Evolutionary conservation across 2,329 filamentous ascomycete species (phyloP).

Genomic region (Cryphonectria japonica): DNA sequence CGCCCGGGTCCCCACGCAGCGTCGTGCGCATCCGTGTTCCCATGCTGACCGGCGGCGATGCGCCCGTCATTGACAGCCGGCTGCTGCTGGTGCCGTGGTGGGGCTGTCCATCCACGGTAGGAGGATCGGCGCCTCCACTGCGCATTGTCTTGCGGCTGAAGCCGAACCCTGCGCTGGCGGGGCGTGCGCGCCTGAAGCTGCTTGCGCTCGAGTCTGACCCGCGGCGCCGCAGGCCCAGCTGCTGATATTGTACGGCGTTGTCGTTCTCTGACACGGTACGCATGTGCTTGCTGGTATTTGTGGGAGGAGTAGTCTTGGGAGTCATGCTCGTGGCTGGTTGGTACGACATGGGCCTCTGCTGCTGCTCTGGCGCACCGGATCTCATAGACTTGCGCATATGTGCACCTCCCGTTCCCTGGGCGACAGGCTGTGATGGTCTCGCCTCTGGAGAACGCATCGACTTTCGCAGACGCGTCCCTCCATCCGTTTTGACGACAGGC

Average conservation of each 20-base stretch:
- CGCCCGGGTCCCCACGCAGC: conserved; percentile 43
- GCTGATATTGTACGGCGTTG: conserved; percentile 30
- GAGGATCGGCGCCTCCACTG: conserved; percentile 21
- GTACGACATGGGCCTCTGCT: conserved; percentile 18
- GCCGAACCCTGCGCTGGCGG: conserved; percentile 52
- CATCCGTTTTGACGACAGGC: conserved; percentile 32
- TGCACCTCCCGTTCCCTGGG: conserved; percentile 19
- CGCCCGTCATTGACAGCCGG: conserved; percentile 40
- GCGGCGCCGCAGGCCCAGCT: conserved; percentile 51
- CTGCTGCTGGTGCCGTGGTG: neutral
- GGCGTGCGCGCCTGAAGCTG: conserved; percentile 74
- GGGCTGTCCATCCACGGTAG: neutral
- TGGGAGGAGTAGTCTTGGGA: neutral
- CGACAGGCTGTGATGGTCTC: conserved; percentile 25
- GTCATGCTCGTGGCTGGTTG: conserved; percentile 20
- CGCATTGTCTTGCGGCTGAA: conserved; percentile 77
- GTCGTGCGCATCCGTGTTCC: conserved; percentile 53
- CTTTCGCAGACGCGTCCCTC: conserved; percentile 45
- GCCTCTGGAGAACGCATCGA: conserved; percentile 46
- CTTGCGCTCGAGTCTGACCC: conserved; percentile 74
- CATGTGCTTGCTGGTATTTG: conserved; percentile 15
- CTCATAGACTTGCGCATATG: conserved; percentile 11
- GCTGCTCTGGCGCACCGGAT: conserved; percentile 25
- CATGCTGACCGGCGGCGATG: conserved; percentile 43
- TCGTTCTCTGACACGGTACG: conserved; percentile 24